These are phyloP conservation scores for Lasiosphaeria hispida DNA, from an alignment of 495 filamentous ascomycete species.

Conservation along the genomic window DNA sequence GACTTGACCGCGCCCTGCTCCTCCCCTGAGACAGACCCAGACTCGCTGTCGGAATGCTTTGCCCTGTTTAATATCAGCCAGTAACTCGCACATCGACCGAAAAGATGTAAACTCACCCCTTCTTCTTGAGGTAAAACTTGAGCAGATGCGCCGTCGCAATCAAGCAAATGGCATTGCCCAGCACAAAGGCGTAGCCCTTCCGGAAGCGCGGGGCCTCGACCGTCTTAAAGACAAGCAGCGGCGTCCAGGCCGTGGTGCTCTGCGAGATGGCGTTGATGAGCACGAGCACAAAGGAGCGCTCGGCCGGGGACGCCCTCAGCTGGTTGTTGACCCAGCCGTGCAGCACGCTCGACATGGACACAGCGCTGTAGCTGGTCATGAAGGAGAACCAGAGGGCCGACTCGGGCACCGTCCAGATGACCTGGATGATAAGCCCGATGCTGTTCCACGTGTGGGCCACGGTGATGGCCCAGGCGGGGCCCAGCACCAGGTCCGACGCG, in stretches of 20 bases:
- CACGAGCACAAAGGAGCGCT: constrained; percentile 31
- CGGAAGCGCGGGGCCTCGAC: constrained; percentile 40
- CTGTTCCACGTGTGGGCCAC: constrained; percentile 28
- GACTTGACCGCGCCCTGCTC: neutral
- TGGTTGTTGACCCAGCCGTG: constrained; percentile 36
- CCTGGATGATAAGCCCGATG: constrained; percentile 32
- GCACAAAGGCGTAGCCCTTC: constrained; percentile 49
- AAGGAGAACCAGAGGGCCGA: constrained; percentile 49
- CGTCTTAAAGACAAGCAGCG: constrained; percentile 40
- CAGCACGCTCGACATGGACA: constrained; percentile 34
- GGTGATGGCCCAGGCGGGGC: constrained; percentile 39
- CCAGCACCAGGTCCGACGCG: constrained; percentile 40
- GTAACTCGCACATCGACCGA: neutral
- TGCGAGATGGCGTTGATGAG: constrained; percentile 34
- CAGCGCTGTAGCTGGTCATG: constrained; percentile 28
- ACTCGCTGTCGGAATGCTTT: neutral
- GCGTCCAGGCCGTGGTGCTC: constrained; percentile 37
- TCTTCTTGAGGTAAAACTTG: constrained; percentile 24
- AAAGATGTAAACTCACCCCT: constrained; percentile 23
- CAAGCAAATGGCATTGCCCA: constrained; percentile 46
- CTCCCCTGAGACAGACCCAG: constrained; percentile 2
- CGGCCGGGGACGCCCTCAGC: constrained; percentile 27
- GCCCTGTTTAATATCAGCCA: neutral
- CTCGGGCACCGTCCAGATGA: constrained; percentile 47
- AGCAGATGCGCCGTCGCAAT: constrained; percentile 40